Evolutionary conservation across 257 asterid species (phyloP), one percentile per base, ranked within the genome.

Genomic region (Forsythia suspensa): DNA sequence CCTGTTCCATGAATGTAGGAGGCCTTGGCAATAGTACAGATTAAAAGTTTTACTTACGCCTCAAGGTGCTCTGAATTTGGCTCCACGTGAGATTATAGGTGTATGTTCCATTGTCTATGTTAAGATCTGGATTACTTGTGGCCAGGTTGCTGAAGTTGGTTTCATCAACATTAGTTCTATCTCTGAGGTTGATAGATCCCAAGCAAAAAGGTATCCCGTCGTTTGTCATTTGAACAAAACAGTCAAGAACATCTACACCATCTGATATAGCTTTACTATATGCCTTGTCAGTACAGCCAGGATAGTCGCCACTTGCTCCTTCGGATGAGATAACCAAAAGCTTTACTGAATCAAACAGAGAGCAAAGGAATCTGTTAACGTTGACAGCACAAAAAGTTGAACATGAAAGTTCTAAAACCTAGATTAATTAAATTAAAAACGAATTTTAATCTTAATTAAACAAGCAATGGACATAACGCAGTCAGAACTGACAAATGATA

Each of bases 281-380:
- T 70, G 98, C 90, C 78, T 38, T 51, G 83, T 94, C 78, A 3
- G 97, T 91, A 86, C 97, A 92, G 55, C 97, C 98, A 68, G 98
- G 95, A 80, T 87, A 94, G 72, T 80, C 85, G 24, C 97, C 97
- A 81, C 97, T 91, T 72, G 98, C 94, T 88, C 98, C 98, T 90
- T 92, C 97, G 11, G 74, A 70, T 24, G 98, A 81, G 79, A 92
- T 87, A 67, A 94, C 78, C 87, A 79, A 80, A 77, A 86, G 70
- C 24, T 86, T 82, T n/a, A 39, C 97, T 94, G 93, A 44, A 86
- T 71, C 29, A 48, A 57, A 76, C 77, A 68, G 13, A 77, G 37
- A 67, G 73, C 21, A 68, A 70, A 81, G n/a, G 18, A 41, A 68
- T 21, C 78, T 8, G 80, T 77, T 51, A 81, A 20, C 10, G 63